Evolutionary conservation across 2,329 filamentous ascomycete species (phyloP).

Genomic region (Colletotrichum godetiae): DNA sequence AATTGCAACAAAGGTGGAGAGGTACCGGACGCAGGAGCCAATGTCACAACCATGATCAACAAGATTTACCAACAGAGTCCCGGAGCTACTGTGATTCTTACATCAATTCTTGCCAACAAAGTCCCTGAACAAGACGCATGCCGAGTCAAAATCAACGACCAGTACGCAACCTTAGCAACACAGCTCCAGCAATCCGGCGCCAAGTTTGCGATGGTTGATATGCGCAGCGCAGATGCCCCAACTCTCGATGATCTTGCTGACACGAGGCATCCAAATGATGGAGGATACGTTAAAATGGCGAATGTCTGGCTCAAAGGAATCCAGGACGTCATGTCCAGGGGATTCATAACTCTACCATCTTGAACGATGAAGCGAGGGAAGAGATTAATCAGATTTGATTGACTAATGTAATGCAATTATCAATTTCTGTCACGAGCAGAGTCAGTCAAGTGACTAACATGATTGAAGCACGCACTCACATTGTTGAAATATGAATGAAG

Average conservation of each 20-base stretch:
- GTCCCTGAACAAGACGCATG: conserved; percentile 28
- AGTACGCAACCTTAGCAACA: conserved; percentile 23
- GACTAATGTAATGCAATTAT: neutral
- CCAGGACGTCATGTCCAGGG: conserved; percentile 27
- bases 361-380: neutral
- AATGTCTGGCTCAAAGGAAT: conserved; percentile 33
- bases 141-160: conserved; percentile 37
- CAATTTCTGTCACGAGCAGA: too few species aligned
- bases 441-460: too few species aligned
- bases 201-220: conserved; percentile 38
- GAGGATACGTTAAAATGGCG: conserved; percentile 33
- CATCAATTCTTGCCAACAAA: conserved; percentile 29
- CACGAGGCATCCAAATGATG: conserved; percentile 30
- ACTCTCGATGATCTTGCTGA: conserved; percentile 31
- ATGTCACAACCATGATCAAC: conserved; percentile 32
- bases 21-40: conserved; percentile 24
- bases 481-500: too few species aligned
- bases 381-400: neutral
- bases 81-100: conserved; percentile 31
- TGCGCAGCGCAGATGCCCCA: conserved; percentile 36
- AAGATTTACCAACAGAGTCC: conserved; percentile 34
- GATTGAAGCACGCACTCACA: too few species aligned
- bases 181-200: conserved; percentile 25
- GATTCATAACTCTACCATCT: conserved; percentile 27
- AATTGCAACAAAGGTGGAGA: conserved; percentile 35